These are phyloP conservation scores for Ophiostoma sp. DNA, from an alignment of 2,329 filamentous ascomycete species.

Conservation along the genomic window DNA sequence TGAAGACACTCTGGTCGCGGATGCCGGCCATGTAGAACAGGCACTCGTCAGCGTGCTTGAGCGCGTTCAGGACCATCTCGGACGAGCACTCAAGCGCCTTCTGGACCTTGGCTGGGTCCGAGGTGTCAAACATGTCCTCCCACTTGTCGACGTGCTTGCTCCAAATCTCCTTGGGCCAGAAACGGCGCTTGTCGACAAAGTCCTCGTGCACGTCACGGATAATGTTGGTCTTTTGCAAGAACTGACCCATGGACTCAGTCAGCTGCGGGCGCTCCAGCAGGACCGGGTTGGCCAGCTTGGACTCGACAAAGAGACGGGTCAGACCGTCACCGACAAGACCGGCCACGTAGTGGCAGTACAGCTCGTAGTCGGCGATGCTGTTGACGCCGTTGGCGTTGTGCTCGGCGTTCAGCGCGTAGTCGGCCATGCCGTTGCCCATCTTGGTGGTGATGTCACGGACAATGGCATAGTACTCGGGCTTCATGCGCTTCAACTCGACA, in stretches of 20 bases:
- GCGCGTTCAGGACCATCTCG: constrained; percentile 89
- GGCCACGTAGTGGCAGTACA: constrained; percentile 98
- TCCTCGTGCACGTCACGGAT: constrained; percentile 95
- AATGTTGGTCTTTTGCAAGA: constrained; percentile 98
- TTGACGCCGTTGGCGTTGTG: constrained; percentile 77
- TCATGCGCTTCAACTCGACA: constrained; percentile 82
- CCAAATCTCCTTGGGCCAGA: constrained; percentile 97
- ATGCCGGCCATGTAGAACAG: constrained; percentile 97
- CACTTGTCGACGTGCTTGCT: constrained; percentile 89
- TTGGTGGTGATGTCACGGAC: constrained; percentile 89
- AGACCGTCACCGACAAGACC: constrained; percentile 94
- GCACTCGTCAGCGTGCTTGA: constrained; percentile 86
- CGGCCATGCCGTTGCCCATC: constrained; percentile 99
- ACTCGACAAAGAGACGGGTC: constrained; percentile 85
- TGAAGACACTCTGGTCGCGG: constrained; percentile 96
- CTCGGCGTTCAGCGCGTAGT: constrained; percentile 84
- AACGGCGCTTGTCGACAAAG: constrained; percentile 79
- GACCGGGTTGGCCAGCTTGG: constrained; percentile 80
- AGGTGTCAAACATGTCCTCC: constrained; percentile 76
- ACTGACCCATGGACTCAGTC: constrained; percentile 94
- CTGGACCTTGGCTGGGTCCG: constrained; percentile 53
- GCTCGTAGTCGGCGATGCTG: constrained; percentile 84
- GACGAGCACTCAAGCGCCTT: constrained; percentile 82
- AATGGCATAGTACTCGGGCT: constrained; percentile 78
- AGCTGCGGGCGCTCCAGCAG: constrained; percentile 76